Evolutionary conservation across 306 rosid species (phyloP), one percentile per base, ranked within the genome.

Genomic region (Glycine soja): DNA sequence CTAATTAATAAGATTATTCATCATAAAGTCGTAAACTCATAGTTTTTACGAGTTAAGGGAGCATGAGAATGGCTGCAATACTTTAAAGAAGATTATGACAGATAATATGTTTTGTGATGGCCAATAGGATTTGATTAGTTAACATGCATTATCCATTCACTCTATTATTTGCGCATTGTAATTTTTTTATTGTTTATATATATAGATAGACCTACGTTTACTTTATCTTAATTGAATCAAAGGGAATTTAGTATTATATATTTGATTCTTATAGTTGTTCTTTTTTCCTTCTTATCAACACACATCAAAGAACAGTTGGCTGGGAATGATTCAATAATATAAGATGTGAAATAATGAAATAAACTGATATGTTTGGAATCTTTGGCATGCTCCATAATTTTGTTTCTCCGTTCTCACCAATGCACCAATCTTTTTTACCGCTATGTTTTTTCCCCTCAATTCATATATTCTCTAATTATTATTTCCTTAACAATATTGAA

Each of bases 221-320:
- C 3, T 19, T 58, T 58, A 19, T 19, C 38, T 19, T 10, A 58
- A 58, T 56, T 16, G 30, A 70, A 70, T 47, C 57, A 70, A 70
- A 47, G 12, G 19, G 77, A 52, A 52, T 72, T 72, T 72, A 34
- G 53, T 72, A 57, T 57, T 57, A 16, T 57, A 57, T 57, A 57
- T 18, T 8, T 10, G 5, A 13, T 13, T 51, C 56, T 51, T 15
- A 13, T 51, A 4, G 51, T 4, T 4, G n/a, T 51, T 4, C 1
- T 9, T n/a, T 59, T 59, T 58, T 58, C 65, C 0, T 10, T 46
- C 56, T 69, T 46, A 46, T 70, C 74, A 70, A 47, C 74, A 11
- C 43, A 70, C 13, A 51, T 51, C 24, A 14, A 6, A 6, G 47
- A 71, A 71, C 61, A 18, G 30, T 32, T 32, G 18, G 6, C 8